Conservation (phyloP, 2,329 filamentous ascomycete genomes). For the Emericellopsis atlantica region DNA sequence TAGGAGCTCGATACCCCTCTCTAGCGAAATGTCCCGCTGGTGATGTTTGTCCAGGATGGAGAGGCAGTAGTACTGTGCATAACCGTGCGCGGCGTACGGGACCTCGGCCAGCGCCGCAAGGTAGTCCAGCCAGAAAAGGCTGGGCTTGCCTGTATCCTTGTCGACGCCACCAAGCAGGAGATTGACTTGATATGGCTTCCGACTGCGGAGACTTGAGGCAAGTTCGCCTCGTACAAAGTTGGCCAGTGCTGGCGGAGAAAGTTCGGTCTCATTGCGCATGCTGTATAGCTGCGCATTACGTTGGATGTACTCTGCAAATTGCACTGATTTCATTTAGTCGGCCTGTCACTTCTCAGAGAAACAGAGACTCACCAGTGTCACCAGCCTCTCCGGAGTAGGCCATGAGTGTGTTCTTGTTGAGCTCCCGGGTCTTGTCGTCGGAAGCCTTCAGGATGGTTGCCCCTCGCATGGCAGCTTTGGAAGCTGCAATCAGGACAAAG, state of each 20-base stretch:
- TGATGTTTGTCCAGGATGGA: constrained; percentile 98
- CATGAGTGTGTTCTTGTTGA: constrained; percentile 92
- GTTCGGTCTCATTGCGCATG: constrained; percentile 92
- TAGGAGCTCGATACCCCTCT: constrained; percentile 83
- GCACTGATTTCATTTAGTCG: constrained; percentile 44
- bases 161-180: constrained; percentile 89
- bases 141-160: constrained; percentile 79
- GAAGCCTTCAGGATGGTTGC: constrained; percentile 88
- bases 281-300: constrained; percentile 96
- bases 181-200: constrained; percentile 95
- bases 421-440: constrained; percentile 88
- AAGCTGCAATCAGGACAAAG: constrained; percentile 95
- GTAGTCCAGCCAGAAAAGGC: constrained; percentile 95
- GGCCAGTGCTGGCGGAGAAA: constrained; percentile 78
- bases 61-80: constrained; percentile 99
- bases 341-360: background rate
- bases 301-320: constrained; percentile 99
- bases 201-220: constrained; percentile 77
- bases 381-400: constrained; percentile 93
- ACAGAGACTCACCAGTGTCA: constrained; percentile 57
- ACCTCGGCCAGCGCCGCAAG: constrained; percentile 77
- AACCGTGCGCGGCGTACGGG: constrained; percentile 94
- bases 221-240: constrained; percentile 92
- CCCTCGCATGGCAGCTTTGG: constrained; percentile 96
- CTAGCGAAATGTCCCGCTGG: constrained; percentile 82